Percentiles rank a stretch among this genome's conserved stretches.
Conservation (phyloP, 106 monocot genomes). For the Apostasia shenzhenica region DNA sequence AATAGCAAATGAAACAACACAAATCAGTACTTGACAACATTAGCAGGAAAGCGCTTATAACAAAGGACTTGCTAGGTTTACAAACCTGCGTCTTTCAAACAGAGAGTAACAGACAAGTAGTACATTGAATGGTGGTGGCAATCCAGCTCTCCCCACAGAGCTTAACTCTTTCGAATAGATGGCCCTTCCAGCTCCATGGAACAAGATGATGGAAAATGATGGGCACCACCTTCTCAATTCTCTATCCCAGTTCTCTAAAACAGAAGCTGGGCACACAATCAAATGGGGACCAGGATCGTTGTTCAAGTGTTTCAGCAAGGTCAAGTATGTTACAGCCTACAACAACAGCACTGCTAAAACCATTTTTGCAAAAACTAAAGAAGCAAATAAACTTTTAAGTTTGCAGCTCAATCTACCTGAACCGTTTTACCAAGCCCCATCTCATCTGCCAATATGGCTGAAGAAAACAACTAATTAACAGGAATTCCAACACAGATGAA, state of each 20-base stretch:
- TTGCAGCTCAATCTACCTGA: conserved; percentile 49
- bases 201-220: conserved; percentile 81
- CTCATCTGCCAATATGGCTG: conserved; percentile 99
- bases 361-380: background rate
- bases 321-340: conserved; percentile 92
- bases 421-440: conserved; percentile 99
- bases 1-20: background rate
- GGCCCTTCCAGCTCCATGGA: conserved; percentile 85
- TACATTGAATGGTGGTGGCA: conserved; percentile 90
- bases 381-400: background rate
- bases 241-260: conserved; percentile 97
- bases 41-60: background rate
- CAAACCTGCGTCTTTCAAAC: conserved; percentile 83
- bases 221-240: conserved; percentile 93
- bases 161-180: conserved; percentile 80
- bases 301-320: conserved; percentile 71
- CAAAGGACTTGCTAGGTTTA: background rate
- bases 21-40: background rate
- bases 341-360: conserved; percentile 7
- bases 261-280: conserved; percentile 95
- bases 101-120: conserved; percentile 82
- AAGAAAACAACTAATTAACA: conserved; percentile 19
- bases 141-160: conserved; percentile 69
- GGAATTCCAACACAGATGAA: background rate
- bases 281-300: conserved; percentile 91